A percentile compares a stretch with the other conserved stretches of the same genome.
These are phyloP conservation scores for Fusarium sp. DNA, from an alignment of 2,329 filamentous ascomycete species.

Conservation along the genomic window DNA sequence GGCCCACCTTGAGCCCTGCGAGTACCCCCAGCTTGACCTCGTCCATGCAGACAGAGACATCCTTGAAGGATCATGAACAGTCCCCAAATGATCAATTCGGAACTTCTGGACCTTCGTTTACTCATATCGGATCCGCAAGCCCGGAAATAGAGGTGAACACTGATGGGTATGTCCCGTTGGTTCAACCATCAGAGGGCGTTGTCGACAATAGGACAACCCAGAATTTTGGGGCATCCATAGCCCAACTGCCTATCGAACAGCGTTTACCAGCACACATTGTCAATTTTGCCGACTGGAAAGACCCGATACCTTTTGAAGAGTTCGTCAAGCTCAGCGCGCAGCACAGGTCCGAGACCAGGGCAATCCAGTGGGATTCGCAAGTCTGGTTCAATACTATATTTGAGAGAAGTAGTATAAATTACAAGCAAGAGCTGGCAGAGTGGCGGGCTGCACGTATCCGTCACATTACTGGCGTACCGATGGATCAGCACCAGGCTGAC, in stretches of 20 bases:
- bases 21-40: neutral
- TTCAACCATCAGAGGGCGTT: neutral
- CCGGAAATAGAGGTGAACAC: neutral
- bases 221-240: neutral
- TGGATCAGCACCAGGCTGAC: neutral
- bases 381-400: neutral
- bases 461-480: neutral
- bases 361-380: slow-evolving; percentile 11
- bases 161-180: neutral
- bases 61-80: neutral
- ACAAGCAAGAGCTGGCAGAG: neutral
- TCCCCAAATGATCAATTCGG: neutral
- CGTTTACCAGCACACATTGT: slow-evolving; percentile 8
- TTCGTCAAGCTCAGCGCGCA: slow-evolving; percentile 2
- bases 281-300: slow-evolving; percentile 10
- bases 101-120: neutral
- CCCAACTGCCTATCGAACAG: neutral
- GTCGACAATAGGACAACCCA: neutral
- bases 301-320: neutral
- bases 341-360: slow-evolving; percentile 4
- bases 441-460: slow-evolving; percentile 9
- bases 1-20: neutral
- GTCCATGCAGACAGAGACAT: neutral
- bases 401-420: neutral
- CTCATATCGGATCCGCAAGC: neutral